Conservation (phyloP, 805 yeast species). For the Candida boidinii region DNA sequence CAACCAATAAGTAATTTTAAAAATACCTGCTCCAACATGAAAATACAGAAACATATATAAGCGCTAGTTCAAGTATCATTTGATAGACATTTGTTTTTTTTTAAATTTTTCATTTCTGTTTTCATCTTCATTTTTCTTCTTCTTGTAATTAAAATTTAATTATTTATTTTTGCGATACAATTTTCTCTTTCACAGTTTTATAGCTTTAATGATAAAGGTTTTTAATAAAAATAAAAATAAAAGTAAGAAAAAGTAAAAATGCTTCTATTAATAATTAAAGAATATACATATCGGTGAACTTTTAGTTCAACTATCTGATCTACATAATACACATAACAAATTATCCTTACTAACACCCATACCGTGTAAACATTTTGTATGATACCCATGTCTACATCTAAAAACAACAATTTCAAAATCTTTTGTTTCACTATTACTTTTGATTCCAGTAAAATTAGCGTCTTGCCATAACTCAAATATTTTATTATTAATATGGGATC, state of each 20-base stretch:
- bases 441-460: constrained; percentile 9
- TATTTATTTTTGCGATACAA: too few species aligned
- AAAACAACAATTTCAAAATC: constrained; percentile 39
- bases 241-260: not conserved
- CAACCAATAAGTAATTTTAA: constrained; percentile 7
- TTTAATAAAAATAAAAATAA: not conserved
- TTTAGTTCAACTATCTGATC: too few species aligned
- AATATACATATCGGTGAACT: too few species aligned
- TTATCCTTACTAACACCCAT: constrained; percentile 30
- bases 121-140: not conserved
- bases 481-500: constrained; percentile 43
- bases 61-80: too few species aligned
- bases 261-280: too few species aligned
- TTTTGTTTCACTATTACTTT: constrained; percentile 3
- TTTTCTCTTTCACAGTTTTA: not conserved
- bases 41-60: too few species aligned
- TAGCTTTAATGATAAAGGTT: not conserved
- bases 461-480: constrained; percentile 54
- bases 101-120: not conserved
- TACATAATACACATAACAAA: constrained; percentile 33
- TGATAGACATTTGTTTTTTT: too few species aligned
- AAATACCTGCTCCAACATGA: too few species aligned
- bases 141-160: not conserved
- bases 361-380: constrained; percentile 43
- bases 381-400: constrained; percentile 62